phyloP scores from a whole-genome alignment of 495 filamentous ascomycete species.

The Xylaria curta region DNA sequence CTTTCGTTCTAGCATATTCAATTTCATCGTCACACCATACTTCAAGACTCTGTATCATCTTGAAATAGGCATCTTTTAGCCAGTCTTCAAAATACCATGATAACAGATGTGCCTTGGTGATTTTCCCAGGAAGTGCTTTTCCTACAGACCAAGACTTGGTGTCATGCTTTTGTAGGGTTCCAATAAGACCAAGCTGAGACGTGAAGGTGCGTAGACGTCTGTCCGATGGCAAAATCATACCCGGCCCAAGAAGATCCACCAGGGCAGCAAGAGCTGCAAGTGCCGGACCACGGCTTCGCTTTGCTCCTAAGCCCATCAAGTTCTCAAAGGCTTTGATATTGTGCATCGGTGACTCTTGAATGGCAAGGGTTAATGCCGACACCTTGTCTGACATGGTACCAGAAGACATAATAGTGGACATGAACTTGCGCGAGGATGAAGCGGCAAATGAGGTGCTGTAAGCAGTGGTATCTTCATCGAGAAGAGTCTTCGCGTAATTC shows the following conservation, averaged over 20 bases:
- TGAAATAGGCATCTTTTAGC: conserved; percentile 90
- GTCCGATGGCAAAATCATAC: conserved; percentile 80
- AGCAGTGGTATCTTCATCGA: conserved; percentile 72
- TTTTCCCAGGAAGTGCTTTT: conserved; percentile 69
- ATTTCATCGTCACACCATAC: conserved; percentile 93
- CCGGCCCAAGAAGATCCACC: conserved; percentile 91
- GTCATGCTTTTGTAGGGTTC: conserved; percentile 64
- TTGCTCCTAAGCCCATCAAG: conserved; percentile 78
- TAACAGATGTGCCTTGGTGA: conserved; percentile 78
- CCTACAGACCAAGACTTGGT: conserved; percentile 67
- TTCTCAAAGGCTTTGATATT: conserved; percentile 87
- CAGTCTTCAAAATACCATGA: conserved; percentile 94
- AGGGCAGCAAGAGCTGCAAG: conserved; percentile 89
- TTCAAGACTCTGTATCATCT: conserved; percentile 87
- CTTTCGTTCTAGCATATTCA: conserved; percentile 83
- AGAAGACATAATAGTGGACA: conserved; percentile 94
- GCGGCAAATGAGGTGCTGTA: conserved; percentile 61
- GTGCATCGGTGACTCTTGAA: conserved; percentile 95
- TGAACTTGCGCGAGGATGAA: conserved; percentile 89
- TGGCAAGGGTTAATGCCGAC: conserved; percentile 87
- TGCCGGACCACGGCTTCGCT: conserved; percentile 91
- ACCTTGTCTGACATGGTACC: conserved; percentile 97
- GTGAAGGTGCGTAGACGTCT: conserved; percentile 80
- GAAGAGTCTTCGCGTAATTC: conserved; percentile 71
- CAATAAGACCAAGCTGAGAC: conserved; percentile 78